phyloP scores from a whole-genome alignment of 176 grass and related monocot genomes.

The Bothriochloa decipiens region DNA sequence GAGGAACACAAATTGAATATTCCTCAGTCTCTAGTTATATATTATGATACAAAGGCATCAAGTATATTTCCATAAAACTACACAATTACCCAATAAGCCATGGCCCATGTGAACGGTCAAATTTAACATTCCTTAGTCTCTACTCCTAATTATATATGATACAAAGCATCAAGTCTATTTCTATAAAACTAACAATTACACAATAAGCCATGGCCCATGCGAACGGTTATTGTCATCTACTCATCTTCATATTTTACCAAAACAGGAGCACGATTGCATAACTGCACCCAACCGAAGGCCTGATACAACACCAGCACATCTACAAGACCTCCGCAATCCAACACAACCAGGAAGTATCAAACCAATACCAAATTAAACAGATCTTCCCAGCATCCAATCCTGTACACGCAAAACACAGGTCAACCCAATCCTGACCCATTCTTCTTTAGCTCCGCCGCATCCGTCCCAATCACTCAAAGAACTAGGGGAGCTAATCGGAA shows the following conservation, averaged over 20 bases:
- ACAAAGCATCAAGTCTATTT: neutral
- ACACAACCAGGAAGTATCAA: neutral
- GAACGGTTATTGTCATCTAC: neutral
- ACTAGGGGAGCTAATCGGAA: no score
- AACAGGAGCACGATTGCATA: neutral
- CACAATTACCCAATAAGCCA: neutral
- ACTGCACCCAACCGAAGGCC: neutral
- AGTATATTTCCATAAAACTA: no score
- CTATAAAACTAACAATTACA: neutral
- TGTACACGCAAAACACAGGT: neutral
- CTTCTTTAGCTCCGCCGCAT: neutral
- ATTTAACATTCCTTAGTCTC: neutral
- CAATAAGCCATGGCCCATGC: neutral
- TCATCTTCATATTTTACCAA: neutral
- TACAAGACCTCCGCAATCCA: neutral
- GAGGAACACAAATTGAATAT: neutral
- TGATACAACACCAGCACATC: neutral
- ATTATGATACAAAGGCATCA: neutral
- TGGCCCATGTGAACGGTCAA: no score
- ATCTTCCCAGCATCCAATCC: neutral
- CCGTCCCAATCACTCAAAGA: neutral
- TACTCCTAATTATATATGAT: neutral
- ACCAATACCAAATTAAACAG: neutral
- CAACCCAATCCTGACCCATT: slow-evolving; percentile 4
- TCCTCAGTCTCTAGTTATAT: neutral